These are phyloP conservation scores for Xylariaceae sp. DNA, from an alignment of 2,329 filamentous ascomycete genomes.

Conservation along the genomic window DNA sequence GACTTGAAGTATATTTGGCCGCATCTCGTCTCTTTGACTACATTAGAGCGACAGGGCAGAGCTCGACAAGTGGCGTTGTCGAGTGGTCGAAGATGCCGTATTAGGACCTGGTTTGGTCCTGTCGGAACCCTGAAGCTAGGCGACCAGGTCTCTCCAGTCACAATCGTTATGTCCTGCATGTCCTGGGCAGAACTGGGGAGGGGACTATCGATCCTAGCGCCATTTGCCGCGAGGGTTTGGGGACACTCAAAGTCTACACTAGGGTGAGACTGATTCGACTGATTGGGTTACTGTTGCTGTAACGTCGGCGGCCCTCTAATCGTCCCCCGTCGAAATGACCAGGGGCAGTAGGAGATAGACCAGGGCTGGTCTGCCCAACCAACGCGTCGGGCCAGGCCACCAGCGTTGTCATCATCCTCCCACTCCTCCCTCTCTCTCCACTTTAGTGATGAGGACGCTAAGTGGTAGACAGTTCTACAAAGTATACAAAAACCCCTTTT, in stretches of 20 bases:
- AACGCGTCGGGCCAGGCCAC: conserved; percentile 21
- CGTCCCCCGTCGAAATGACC: conserved; percentile 13
- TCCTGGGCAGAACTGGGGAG: not conserved
- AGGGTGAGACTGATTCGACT: not conserved
- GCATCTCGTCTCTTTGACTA: not conserved
- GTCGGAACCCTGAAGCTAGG: conserved; percentile 19
- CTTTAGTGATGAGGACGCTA: conserved; percentile 3
- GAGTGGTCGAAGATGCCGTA: not conserved
- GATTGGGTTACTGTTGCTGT: conserved; percentile 16
- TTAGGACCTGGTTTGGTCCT: not conserved
- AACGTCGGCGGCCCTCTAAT: conserved; percentile 9
- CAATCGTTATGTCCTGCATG: not conserved
- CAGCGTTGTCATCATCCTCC: not conserved
- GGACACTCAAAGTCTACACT: not conserved
- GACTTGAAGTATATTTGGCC: conserved; percentile 6
- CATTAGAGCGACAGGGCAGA: not conserved
- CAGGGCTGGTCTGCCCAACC: conserved; percentile 25
- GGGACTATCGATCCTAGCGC: conserved; percentile 19
- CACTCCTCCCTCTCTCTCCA: conserved; percentile 1
- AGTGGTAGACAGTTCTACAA: conserved; percentile 5
- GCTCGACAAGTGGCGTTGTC: not conserved
- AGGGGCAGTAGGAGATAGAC: not conserved
- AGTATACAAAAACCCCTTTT: not conserved
- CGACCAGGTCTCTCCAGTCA: not conserved
- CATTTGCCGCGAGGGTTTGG: conserved; percentile 2